phyloP scores from a whole-genome alignment of 2,329 filamentous ascomycete species.

The Lomentospora prolificans region DNA sequence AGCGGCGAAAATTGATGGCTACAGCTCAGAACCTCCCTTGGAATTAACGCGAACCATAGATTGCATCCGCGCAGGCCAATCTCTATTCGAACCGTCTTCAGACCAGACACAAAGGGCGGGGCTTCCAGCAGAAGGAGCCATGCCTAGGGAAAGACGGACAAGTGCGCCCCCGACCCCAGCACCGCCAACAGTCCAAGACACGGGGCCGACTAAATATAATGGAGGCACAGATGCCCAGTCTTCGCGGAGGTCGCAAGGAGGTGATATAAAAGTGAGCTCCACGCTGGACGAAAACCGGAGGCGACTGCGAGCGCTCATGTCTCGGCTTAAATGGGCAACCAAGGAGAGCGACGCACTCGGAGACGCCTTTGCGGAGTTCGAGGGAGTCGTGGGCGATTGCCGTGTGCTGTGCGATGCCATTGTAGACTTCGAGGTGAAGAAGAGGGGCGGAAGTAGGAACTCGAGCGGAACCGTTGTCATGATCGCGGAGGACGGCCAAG shows the following conservation, averaged over 20 bases:
- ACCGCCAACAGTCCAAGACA: too few relatives aligned
- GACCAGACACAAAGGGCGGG: not conserved
- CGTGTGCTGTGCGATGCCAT: constrained; percentile 29
- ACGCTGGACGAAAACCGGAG: constrained; percentile 22
- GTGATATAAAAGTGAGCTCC: not conserved
- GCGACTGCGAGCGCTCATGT: constrained; percentile 24
- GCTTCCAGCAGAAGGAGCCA: too few relatives aligned
- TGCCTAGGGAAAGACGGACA: too few relatives aligned
- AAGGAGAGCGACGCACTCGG: constrained; percentile 28
- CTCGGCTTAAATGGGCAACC: constrained; percentile 24
- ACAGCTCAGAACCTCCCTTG: too few relatives aligned
- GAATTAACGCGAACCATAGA: too few relatives aligned
- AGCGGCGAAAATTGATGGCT: too few relatives aligned
- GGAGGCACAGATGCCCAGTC: too few relatives aligned
- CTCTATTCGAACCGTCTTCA: not conserved
- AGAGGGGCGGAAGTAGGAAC: constrained; percentile 1
- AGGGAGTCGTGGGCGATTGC: constrained; percentile 29
- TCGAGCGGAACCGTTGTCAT: constrained; percentile 14
- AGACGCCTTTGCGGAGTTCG: constrained; percentile 32
- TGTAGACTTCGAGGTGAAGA: constrained; percentile 28
- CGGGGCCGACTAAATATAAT: too few relatives aligned
- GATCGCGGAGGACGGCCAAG: constrained; percentile 14
- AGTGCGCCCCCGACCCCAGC: too few relatives aligned
- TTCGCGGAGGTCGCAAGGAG: too few relatives aligned
- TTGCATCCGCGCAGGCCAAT: not conserved